Evolutionary conservation across 2,329 filamentous ascomycete genomes (phyloP), one percentile per base, ranked within the genome.

Genomic region (Fusarium nodosum): DNA sequence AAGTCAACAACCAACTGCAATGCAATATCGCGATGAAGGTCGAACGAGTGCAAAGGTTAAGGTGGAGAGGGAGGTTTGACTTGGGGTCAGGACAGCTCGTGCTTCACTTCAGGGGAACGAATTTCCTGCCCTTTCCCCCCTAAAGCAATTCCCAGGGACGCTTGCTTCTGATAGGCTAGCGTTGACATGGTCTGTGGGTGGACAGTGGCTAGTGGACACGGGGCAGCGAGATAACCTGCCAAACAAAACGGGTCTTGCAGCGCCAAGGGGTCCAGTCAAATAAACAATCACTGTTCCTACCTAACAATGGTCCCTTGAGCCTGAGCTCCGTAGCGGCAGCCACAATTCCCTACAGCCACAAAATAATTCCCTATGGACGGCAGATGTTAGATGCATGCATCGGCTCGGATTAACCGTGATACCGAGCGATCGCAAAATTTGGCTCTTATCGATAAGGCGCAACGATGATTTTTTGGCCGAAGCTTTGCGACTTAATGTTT

Each of bases 361-460:
- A 50, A 56, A 59, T 41, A 56, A 51, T 58, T 34, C 31, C 41
- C 34, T 50, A 18, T 30, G 20, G 24, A 18, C 33, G 24, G 24
- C 33, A 62, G 24, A 33, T 48, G 31, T 12, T 10, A 51, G 8
- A 24, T 33, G 12, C 30, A 16, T 30, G 28, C 10, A 30, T 41
- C 24, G n/a, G 12, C 34, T 41, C 67, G 79, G 79, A 82, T 74
- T 71, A 82, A 80, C 55, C 63, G 65, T 72, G 75, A 52, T 64
- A 63, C 80, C 80, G 79, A 64, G 51, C 53, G 60, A 68, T 69
- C 69, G 50, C 46, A 78, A 78, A 73, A 66, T 68, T 74, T 60
- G 71, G 42, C 55, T 62, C 62, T 72, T 74, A 79, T 79, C 78
- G 78, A 80, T 80, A 80, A 79, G 77, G 59, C 60, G 61, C 58